Evolutionary conservation across 176 grass and related monocot species (phyloP).

Genomic region (Microstegium vimineum): DNA sequence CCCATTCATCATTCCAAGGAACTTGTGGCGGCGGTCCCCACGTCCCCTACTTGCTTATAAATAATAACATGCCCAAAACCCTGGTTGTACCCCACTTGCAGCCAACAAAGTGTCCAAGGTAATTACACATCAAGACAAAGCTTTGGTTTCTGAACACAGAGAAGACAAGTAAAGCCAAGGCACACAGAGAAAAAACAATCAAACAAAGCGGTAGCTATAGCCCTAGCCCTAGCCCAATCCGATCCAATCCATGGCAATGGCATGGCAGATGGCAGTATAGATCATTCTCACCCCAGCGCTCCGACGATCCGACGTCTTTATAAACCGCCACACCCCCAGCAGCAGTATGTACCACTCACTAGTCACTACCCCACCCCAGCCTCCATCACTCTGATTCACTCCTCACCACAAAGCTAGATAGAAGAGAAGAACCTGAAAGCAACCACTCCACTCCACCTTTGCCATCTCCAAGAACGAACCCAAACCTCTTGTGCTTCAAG

Average conservation of each 20-base stretch:
- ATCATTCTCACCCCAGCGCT: not conserved
- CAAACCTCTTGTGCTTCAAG: slow-evolving; percentile 11
- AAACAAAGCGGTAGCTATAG: slow-evolving; percentile 32
- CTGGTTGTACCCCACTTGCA: slow-evolving; percentile 28
- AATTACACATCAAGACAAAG: slow-evolving; percentile 42
- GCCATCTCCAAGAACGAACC: slow-evolving; percentile 31
- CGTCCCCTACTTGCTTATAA: not conserved
- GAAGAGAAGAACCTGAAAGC: slow-evolving; percentile 40
- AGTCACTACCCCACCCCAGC: slow-evolving; percentile 6
- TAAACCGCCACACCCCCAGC: slow-evolving; percentile 33
- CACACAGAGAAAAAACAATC: slow-evolving; percentile 10
- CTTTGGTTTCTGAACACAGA: slow-evolving; percentile 25
- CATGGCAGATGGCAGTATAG: not conserved
- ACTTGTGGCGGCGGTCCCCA: not conserved
- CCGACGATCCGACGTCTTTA: slow-evolving; percentile 28
- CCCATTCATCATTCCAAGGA: slow-evolving; percentile 47
- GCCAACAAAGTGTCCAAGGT: slow-evolving; percentile 32
- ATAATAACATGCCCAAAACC: slow-evolving; percentile 13
- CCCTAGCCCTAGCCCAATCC: slow-evolving; percentile 25
- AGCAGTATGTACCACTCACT: not conserved
- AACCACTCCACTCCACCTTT: slow-evolving; percentile 25
- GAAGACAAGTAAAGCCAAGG: slow-evolving; percentile 20
- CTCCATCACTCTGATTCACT: slow-evolving; percentile 16
- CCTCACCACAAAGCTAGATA: slow-evolving; percentile 29
- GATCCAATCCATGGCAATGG: not conserved